phyloP scores from a whole-genome alignment of 768 basidiomycete species.

The Leccinum arenicola region DNA sequence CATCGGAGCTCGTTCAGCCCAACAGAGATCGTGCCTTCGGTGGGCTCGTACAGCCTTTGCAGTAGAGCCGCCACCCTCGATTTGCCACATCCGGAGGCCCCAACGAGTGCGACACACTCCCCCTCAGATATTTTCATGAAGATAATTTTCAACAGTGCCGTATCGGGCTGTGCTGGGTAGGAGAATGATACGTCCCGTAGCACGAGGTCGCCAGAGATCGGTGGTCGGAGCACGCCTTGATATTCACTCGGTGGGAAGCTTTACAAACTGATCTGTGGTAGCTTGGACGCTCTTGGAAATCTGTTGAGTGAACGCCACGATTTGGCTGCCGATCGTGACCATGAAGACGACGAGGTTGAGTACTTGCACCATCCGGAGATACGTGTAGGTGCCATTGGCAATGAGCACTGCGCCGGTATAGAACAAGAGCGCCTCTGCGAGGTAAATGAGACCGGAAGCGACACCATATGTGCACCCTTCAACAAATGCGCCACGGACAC shows the following conservation, averaged over 20 bases:
- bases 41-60: conserved; percentile 65
- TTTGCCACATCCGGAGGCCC: conserved; percentile 86
- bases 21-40: not conserved
- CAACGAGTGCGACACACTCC: conserved; percentile 90
- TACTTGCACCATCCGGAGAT: conserved; percentile 53
- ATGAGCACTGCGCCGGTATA: conserved; percentile 89
- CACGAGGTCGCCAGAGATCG: conserved; percentile 62
- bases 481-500: conserved; percentile 77
- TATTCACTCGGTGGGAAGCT: conserved; percentile 70
- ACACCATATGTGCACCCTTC: conserved; percentile 84
- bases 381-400: too few relatives aligned
- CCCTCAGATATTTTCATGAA: conserved; percentile 67
- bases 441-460: conserved; percentile 79
- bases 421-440: conserved; percentile 88
- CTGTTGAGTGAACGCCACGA: conserved; percentile 82
- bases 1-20: too few relatives aligned
- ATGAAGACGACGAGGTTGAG: conserved; percentile 91
- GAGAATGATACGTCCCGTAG: conserved; percentile 69
- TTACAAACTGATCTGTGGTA: conserved; percentile 68
- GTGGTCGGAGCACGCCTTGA: conserved; percentile 61
- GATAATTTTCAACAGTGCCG: conserved; percentile 64
- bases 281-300: conserved; percentile 87
- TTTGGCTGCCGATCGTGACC: conserved; percentile 85
- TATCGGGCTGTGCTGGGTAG: conserved; percentile 79
- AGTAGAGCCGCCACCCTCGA: conserved; percentile 85